Evolutionary conservation across 2,329 filamentous ascomycete species (phyloP), one percentile per base, ranked within the genome.

Genomic region (Chrysoporthe deuterocubensis): DNA sequence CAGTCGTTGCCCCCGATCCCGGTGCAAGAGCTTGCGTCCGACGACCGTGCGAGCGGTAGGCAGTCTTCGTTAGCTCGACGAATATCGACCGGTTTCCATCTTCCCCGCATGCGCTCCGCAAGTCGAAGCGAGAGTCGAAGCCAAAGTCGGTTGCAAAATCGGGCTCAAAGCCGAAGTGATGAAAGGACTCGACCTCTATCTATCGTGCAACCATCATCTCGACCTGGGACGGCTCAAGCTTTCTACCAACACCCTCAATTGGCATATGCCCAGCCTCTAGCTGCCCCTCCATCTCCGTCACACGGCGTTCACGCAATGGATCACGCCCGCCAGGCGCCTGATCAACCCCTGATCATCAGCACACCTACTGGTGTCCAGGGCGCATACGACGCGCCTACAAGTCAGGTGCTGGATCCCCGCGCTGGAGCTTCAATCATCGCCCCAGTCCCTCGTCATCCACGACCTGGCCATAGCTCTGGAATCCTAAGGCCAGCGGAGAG

Each of bases 281-380:
- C 62, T 34, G 60, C 70, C 56, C 68, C 69, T 46, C 71, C 73
- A 1, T 69, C 71, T 34, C 63, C 75, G 73, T 71, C 70, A 72
- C 65, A 50, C 32, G 61, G 71, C 72, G 66, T 65, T 67, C 67
- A 64, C 71, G 32, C 61, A 37, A 46, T 52, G 68, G 63, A 69
- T 43, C 56, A 70, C 32, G 68, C 74, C 14, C 69, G 75, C 18
- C 74, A 73, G 5, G 69, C 71, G 3, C 78, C 84, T 37, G 85
- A 88, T 48, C 82, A 84, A 64, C 86, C 87, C 4, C 79, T 89
- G 37, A 89, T 89, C 65, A 88, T 89, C 74, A 89, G 86, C 75
- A 89, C 87, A 3, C 86, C 86, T 1, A 81, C 78, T 11, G 87
- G 87, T 18, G 81, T 88, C 9, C 78, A 81, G 0, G 86, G 86